Conservation (phyloP, 2,329 filamentous ascomycete genomes). For the Colletotrichum siamense region DNA sequence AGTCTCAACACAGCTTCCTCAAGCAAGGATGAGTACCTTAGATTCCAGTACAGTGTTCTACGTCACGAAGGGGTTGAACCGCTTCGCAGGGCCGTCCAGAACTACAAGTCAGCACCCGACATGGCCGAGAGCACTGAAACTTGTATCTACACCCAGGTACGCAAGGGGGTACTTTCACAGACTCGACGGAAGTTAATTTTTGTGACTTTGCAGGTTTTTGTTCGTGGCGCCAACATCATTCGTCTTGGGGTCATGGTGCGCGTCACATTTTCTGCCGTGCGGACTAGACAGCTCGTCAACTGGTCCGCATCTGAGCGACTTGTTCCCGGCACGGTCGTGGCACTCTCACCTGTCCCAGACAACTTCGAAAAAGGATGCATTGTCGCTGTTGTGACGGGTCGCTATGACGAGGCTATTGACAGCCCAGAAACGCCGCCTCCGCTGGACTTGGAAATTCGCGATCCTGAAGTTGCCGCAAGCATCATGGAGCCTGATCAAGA, state of each 20-base stretch:
- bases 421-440: background rate
- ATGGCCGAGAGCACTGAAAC: conserved; percentile 64
- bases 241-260: conserved; percentile 68
- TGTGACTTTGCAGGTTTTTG: background rate
- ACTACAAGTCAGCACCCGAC: conserved; percentile 55
- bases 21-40: conserved; percentile 70
- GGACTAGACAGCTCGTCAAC: conserved; percentile 68
- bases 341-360: conserved; percentile 58
- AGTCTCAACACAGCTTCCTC: conserved; percentile 60
- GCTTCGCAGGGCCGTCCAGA: conserved; percentile 69
- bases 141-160: conserved; percentile 74
- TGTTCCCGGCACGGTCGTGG: conserved; percentile 58
- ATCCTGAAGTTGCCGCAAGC: conserved; percentile 31
- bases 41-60: conserved; percentile 76
- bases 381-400: conserved; percentile 74
- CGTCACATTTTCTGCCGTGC: conserved; percentile 72
- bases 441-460: conserved; percentile 59
- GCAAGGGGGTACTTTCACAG: conserved; percentile 14
- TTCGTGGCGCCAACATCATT: background rate
- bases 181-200: background rate
- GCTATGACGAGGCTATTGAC: background rate
- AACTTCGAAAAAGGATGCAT: conserved; percentile 69
- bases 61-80: conserved; percentile 76
- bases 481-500: conserved; percentile 71
- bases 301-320: conserved; percentile 65